Conservation (phyloP, 78 protist genomes). For the Blattamonas nauphoetae region DNA sequence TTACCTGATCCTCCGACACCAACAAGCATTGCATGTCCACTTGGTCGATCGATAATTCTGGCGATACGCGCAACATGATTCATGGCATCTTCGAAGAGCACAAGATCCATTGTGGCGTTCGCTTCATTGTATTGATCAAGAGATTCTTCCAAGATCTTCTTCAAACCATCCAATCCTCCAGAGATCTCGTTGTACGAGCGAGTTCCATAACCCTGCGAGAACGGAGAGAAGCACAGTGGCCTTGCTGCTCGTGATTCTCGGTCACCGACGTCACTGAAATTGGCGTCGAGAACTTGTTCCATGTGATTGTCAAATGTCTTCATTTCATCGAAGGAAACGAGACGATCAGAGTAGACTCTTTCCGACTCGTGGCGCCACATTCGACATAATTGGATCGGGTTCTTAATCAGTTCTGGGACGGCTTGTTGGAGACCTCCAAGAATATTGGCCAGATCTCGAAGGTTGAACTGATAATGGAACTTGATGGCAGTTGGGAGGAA, state of each 20-base stretch:
- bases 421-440: constrained; percentile 41
- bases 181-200: neutral
- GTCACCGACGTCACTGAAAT: constrained; percentile 4
- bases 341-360: constrained; percentile 59
- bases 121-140: constrained; percentile 46
- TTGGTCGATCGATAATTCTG: constrained; percentile 41
- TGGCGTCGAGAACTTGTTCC: neutral
- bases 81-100: constrained; percentile 61
- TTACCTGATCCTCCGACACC: constrained; percentile 72
- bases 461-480: constrained; percentile 80
- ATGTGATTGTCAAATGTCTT: constrained; percentile 7
- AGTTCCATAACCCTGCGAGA: constrained; percentile 8
- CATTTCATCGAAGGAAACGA: constrained; percentile 26
- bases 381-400: constrained; percentile 19
- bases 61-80: constrained; percentile 51
- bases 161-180: neutral
- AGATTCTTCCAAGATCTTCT: constrained; percentile 1
- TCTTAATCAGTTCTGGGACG: constrained; percentile 4
- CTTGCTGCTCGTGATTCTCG: constrained; percentile 8
- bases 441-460: constrained; percentile 56
- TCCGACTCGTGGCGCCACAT: constrained; percentile 48
- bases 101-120: constrained; percentile 50
- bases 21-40: constrained; percentile 54
- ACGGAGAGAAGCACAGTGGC: constrained; percentile 33
- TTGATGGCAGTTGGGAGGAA: constrained; percentile 70